Evolutionary conservation across 140 eudicot species (phyloP), one percentile per base, ranked within the genome.

Genomic region (Oenanthe javanica): DNA sequence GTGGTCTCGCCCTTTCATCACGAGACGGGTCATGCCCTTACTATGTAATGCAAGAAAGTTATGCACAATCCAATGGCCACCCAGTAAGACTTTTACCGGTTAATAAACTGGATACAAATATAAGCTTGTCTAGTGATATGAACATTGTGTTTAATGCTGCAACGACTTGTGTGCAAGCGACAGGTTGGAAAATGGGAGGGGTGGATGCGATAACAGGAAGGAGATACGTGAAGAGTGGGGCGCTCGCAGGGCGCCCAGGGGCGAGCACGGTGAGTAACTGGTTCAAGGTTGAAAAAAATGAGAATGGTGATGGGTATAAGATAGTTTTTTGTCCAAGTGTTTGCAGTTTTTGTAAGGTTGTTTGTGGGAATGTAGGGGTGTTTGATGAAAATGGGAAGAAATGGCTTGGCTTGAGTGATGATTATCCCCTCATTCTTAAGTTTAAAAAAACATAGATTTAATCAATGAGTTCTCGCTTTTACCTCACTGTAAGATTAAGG

Each of bases 281-380:
- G 97, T 93, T 93, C 72, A 91, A 85, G 91, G 88, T 91, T 5
- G 96, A 91, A 66, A 91, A 80, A 79, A n/a, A 27, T 57, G 87
- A 83, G 51, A 75, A 61, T 79, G 89, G 86, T 67, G 84, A 84
- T 54, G 93, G 90, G 7, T 89, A 93, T 79, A 93, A 85, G 86
- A 42, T 93, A 42, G 90, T 93, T 82, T 93, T 77, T 80, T 93
- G 94, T 85, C 97, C 97, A 1, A 84, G 86, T 84, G 94, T 89
- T 61, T 91, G 96, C 70, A 80, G 88, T n/a, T 76, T 75, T 36
- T 93, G 96, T 76, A 88, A 82, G 86, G 89, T 91, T 61, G 81
- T 81, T 70, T 93, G 97, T 84, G 93, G 93, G 78, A 83, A 91
- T 85, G 83, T 91, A 38, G 94, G 96, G 73, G 88, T 91, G 82